Conservation (phyloP, 129 eudicot genomes). For the Mikania micrantha region DNA sequence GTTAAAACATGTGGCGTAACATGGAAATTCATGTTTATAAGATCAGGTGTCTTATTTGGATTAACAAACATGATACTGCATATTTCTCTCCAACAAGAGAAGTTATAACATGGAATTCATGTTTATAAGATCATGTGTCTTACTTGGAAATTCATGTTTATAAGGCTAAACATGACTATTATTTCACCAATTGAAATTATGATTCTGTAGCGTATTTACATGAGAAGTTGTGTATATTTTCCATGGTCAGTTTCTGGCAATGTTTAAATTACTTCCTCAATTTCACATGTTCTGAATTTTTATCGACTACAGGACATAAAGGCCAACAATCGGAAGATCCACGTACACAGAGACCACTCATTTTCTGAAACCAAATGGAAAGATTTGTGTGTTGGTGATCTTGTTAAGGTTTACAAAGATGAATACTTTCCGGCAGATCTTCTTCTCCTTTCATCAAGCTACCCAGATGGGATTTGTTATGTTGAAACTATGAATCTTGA, state of each 20-base stretch:
- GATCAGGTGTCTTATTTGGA: background rate
- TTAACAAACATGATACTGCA: background rate
- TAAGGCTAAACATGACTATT: background rate
- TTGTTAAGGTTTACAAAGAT: conserved; percentile 72
- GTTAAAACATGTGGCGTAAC: background rate
- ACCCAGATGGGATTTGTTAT: conserved; percentile 90
- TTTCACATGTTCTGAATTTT: background rate
- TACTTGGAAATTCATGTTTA: no score
- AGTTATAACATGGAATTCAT: no score
- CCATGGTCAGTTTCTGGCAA: background rate
- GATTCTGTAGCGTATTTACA: conserved; percentile 3
- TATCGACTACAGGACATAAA: conserved; percentile 69
- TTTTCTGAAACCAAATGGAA: conserved; percentile 72
- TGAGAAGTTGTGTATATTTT: background rate
- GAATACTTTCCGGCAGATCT: conserved; percentile 97
- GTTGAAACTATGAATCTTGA: conserved; percentile 95
- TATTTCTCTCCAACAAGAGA: background rate
- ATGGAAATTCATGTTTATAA: background rate
- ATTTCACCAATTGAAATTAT: background rate
- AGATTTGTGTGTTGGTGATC: conserved; percentile 75
- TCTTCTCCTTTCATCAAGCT: conserved; percentile 87
- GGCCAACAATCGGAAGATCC: conserved; percentile 74
- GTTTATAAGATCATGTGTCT: no score
- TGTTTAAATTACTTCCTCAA: conserved; percentile 13
- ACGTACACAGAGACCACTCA: conserved; percentile 35